These are phyloP conservation scores for Suhomyces vadensis DNA, from an alignment of 805 yeast species.

Conservation along the genomic window DNA sequence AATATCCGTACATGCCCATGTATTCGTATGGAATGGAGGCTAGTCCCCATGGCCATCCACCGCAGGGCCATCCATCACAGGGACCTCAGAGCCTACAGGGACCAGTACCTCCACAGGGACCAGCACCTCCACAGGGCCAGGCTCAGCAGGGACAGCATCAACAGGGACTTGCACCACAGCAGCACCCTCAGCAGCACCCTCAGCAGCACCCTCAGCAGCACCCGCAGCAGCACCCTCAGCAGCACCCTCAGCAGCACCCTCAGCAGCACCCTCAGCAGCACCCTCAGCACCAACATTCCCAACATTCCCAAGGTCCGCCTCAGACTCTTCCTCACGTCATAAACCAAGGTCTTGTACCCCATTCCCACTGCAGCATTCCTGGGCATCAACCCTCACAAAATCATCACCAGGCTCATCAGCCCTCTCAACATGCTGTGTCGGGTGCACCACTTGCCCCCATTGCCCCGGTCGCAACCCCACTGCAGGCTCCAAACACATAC, in stretches of 20 bases:
- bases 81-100: too few species aligned
- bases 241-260: neutral
- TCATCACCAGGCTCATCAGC: constrained; percentile 6
- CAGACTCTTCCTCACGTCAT: too few species aligned
- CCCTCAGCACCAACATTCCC: too few species aligned
- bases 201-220: too few species aligned
- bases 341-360: too few species aligned
- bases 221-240: neutral
- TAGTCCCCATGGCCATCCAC: too few species aligned
- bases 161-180: neutral
- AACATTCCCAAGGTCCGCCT: too few species aligned
- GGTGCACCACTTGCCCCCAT: constrained; percentile 3
- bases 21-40: neutral
- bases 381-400: constrained; percentile 5
- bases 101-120: neutral
- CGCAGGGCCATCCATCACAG: too few species aligned
- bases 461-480: constrained; percentile 4
- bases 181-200: constrained; percentile 1
- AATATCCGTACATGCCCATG: neutral
- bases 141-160: neutral
- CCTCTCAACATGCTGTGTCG: constrained; percentile 4
- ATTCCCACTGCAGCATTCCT: too few species aligned
- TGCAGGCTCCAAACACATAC: neutral
- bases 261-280: neutral
- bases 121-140: neutral